Percentiles rank a stretch among this genome's conserved stretches.
phyloP scores from a whole-genome alignment of 2,329 filamentous ascomycete species.

The Claviceps capensis region DNA sequence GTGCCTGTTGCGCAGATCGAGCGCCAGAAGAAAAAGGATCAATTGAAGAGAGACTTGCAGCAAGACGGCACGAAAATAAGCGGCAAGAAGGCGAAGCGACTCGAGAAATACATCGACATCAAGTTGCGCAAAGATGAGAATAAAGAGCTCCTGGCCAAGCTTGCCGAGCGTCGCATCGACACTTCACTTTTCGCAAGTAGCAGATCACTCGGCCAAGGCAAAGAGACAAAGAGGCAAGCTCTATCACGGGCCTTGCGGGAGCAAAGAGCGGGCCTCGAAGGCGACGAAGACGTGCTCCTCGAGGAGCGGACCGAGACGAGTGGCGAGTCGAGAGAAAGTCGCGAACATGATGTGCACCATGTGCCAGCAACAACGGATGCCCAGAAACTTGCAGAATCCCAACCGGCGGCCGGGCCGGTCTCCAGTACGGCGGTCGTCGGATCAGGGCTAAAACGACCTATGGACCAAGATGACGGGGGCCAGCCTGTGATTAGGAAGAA shows the following conservation, averaged over 20 bases:
- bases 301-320: slow-evolving; percentile 21
- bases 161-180: slow-evolving; percentile 68
- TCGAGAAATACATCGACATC: slow-evolving; percentile 64
- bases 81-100: slow-evolving; percentile 51
- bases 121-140: slow-evolving; percentile 95
- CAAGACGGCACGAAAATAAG: slow-evolving; percentile 41
- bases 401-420: neutral
- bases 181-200: slow-evolving; percentile 70
- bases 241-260: slow-evolving; percentile 50
- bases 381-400: neutral
- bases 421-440: slow-evolving; percentile 32
- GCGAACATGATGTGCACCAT: slow-evolving; percentile 10
- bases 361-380: neutral
- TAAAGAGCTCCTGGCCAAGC: slow-evolving; percentile 65
- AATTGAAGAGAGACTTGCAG: slow-evolving; percentile 39
- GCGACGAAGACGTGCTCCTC: slow-evolving; percentile 42
- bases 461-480: slow-evolving; percentile 68
- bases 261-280: slow-evolving; percentile 46
- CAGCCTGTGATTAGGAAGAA: slow-evolving; percentile 72
- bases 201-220: slow-evolving; percentile 58
- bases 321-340: slow-evolving; percentile 13
- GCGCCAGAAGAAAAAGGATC: slow-evolving; percentile 39
- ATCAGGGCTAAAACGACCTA: slow-evolving; percentile 72
- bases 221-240: slow-evolving; percentile 58
- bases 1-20: slow-evolving; percentile 31